A percentile compares a stretch with the other conserved stretches of the same genome.
phyloP scores from a whole-genome alignment of 31 red algal genomes.

The Odonthalia washingtoniensis region DNA sequence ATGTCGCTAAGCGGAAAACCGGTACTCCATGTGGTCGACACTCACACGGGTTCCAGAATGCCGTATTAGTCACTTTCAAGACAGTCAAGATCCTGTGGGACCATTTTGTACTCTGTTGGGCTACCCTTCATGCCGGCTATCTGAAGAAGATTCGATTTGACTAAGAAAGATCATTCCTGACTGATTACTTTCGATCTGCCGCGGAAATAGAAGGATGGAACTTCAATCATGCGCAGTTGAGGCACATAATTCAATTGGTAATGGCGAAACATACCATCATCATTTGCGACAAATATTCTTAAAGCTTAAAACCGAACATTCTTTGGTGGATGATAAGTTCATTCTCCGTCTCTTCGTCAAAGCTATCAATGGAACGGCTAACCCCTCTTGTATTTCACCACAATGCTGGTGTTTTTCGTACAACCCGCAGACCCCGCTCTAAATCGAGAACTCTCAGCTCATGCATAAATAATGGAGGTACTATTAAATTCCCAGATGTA shows the following conservation, averaged over 20 bases:
- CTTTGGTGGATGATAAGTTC: background rate
- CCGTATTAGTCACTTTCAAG: background rate
- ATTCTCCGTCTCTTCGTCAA: slow-evolving; percentile 7
- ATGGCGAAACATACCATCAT: slow-evolving; percentile 59
- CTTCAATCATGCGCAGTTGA: slow-evolving; percentile 34
- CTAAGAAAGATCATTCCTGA: background rate
- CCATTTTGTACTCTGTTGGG: background rate
- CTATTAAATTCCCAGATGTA: slow-evolving; percentile 13
- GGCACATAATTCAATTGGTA: slow-evolving; percentile 52
- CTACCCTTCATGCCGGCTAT: slow-evolving; percentile 1
- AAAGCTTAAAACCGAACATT: slow-evolving; percentile 21
- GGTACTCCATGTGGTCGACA: background rate
- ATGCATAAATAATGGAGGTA: slow-evolving; percentile 32
- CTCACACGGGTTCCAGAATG: background rate
- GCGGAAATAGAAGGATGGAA: background rate
- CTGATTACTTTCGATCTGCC: background rate
- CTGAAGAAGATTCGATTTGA: background rate
- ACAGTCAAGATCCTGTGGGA: background rate
- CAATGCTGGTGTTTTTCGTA: background rate
- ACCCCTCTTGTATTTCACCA: slow-evolving; percentile 1
- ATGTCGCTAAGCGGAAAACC: background rate
- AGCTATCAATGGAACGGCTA: slow-evolving; percentile 53
- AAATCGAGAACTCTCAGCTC: background rate
- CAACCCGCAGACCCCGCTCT: slow-evolving; percentile 19
- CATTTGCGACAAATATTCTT: slow-evolving; percentile 33